These are phyloP conservation scores for Penicillium sp. DNA, from an alignment of 2,329 filamentous ascomycete species.

Conservation along the genomic window DNA sequence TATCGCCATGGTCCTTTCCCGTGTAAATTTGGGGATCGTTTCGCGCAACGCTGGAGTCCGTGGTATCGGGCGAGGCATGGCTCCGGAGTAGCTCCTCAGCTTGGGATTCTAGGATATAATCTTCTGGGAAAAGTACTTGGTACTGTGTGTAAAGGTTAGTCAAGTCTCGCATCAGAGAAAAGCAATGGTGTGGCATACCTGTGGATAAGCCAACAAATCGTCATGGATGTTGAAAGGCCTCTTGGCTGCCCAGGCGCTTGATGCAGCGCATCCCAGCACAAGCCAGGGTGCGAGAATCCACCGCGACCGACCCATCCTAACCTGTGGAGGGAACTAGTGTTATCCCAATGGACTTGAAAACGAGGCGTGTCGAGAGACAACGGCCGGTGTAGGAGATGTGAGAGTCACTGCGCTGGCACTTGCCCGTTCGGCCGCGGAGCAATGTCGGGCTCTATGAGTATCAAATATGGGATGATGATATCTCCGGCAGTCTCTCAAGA, in stretches of 20 bases:
- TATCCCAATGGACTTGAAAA: neutral
- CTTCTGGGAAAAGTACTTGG: constrained; percentile 73
- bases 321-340: neutral
- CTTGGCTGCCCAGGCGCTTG: constrained; percentile 52
- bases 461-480: neutral
- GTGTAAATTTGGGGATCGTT: constrained; percentile 31
- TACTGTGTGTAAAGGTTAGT: constrained; percentile 57
- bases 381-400: neutral
- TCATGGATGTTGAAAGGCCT: constrained; percentile 81
- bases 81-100: constrained; percentile 59
- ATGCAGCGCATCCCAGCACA: constrained; percentile 32
- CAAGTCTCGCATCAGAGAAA: neutral
- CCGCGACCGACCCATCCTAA: constrained; percentile 29
- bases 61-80: constrained; percentile 20
- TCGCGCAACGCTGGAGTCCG: constrained; percentile 15
- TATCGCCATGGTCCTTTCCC: constrained; percentile 50
- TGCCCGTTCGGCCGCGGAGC: neutral
- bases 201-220: constrained; percentile 82
- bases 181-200: constrained; percentile 56
- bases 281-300: constrained; percentile 32
- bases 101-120: constrained; percentile 70
- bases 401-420: neutral
- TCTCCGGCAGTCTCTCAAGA: neutral
- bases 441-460: neutral
- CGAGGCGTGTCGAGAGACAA: neutral